phyloP scores from a whole-genome alignment of 2,329 filamentous ascomycete species.

The Sclerotinia minor region DNA sequence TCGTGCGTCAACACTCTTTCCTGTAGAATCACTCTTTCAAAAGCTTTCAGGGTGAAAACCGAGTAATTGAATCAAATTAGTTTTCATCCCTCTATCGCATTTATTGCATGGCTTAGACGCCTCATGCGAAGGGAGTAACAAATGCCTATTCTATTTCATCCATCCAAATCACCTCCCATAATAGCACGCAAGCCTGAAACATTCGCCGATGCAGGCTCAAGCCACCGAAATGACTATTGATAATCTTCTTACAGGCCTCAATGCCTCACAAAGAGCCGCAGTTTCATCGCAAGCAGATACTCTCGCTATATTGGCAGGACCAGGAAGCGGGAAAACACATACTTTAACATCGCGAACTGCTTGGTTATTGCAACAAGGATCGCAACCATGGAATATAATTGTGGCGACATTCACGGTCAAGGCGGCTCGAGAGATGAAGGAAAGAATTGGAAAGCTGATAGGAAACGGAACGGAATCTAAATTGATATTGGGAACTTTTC shows the following conservation, averaged over 20 bases:
- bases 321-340: constrained; percentile 85
- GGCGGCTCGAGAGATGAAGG: constrained; percentile 89
- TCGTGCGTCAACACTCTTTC: neutral
- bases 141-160: neutral
- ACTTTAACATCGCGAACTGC: constrained; percentile 91
- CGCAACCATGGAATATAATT: constrained; percentile 82
- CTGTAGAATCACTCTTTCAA: neutral
- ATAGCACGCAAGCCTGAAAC: constrained; percentile 1
- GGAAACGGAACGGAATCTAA: constrained; percentile 73
- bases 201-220: neutral
- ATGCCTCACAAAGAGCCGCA: constrained; percentile 62
- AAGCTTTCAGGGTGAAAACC: neutral
- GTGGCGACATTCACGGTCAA: constrained; percentile 98
- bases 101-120: neutral
- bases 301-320: constrained; percentile 66
- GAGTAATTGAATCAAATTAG: neutral
- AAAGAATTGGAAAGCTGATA: constrained; percentile 78
- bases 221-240: constrained; percentile 35
- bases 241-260: constrained; percentile 58
- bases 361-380: constrained; percentile 74
- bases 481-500: constrained; percentile 88
- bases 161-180: constrained; percentile 3
- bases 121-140: neutral
- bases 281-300: constrained; percentile 60
- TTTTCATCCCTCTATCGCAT: rapidly evolving